Evolutionary conservation across 208 protist species (phyloP).

Genomic region (Wallacemonas sp.): DNA sequence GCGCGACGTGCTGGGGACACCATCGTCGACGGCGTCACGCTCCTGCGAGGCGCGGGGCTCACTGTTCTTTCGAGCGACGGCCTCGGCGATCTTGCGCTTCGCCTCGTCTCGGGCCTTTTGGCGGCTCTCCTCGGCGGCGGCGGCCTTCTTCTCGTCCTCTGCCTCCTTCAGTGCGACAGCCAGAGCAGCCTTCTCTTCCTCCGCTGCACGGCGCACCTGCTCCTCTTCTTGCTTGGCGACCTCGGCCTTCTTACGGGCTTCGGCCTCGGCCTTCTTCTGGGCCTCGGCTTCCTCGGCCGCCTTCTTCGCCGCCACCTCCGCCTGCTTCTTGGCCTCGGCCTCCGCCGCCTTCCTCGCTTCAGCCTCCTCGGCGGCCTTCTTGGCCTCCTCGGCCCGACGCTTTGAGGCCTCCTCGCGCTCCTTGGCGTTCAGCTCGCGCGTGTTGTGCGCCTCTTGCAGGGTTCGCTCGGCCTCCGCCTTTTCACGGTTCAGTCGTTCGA

Average conservation of each 20-base stretch:
- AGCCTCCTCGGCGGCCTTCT: constrained; percentile 6
- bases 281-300: constrained; percentile 12
- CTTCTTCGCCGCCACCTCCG: not conserved
- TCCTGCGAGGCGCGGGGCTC: not conserved
- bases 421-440: constrained; percentile 15
- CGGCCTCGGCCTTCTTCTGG: constrained; percentile 10
- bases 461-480: constrained; percentile 3
- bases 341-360: not conserved
- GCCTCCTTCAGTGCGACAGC: constrained; percentile 4
- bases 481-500: not conserved
- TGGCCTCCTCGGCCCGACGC: not conserved
- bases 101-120: not conserved
- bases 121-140: constrained; percentile 1
- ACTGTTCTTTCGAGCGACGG: not conserved
- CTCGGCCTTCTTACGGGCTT: constrained; percentile 17
- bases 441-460: not conserved
- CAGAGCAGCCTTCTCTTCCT: constrained; percentile 11
- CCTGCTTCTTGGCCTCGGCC: not conserved
- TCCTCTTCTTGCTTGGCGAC: constrained; percentile 11
- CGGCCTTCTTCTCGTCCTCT: constrained; percentile 5
- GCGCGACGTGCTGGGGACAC: too few species aligned
- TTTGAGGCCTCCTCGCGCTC: constrained; percentile 1
- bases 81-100: not conserved
- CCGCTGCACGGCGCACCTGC: constrained; percentile 1
- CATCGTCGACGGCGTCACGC: not conserved